phyloP scores from a whole-genome alignment of 2,329 filamentous ascomycete genomes.

The Apiospora rasikravindrae region DNA sequence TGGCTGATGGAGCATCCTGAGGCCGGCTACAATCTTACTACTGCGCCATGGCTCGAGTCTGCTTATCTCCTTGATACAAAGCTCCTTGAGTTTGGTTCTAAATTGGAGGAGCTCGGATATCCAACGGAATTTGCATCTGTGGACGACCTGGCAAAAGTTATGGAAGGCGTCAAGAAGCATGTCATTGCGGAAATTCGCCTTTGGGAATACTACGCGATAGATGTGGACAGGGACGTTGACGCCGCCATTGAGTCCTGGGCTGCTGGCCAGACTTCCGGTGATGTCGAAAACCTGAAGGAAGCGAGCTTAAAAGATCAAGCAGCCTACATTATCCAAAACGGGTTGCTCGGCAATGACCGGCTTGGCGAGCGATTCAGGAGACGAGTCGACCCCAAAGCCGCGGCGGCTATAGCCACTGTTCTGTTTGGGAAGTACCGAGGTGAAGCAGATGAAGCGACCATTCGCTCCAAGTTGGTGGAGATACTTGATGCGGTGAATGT shows the following conservation, averaged over 20 bases:
- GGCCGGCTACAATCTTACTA: conserved; percentile 90
- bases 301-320: conserved; percentile 57
- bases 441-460: conserved; percentile 56
- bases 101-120: conserved; percentile 72
- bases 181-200: conserved; percentile 79
- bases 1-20: conserved; percentile 97
- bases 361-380: conserved; percentile 83
- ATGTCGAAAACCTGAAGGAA: conserved; percentile 54
- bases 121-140: conserved; percentile 73
- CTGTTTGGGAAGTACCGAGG: conserved; percentile 71
- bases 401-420: conserved; percentile 70
- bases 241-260: conserved; percentile 76
- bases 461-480: conserved; percentile 60
- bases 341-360: conserved; percentile 71
- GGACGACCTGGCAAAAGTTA: conserved; percentile 79
- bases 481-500: conserved; percentile 87
- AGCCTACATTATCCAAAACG: conserved; percentile 70
- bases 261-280: conserved; percentile 59
- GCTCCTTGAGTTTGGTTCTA: conserved; percentile 76
- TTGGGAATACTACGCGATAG: conserved; percentile 92
- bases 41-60: conserved; percentile 78
- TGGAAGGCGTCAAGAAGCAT: conserved; percentile 81
- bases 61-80: conserved; percentile 67
- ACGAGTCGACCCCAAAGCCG: conserved; percentile 69
- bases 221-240: conserved; percentile 75